Conservation (phyloP, 2,329 filamentous ascomycete species). For the Pseudogymnoascus sp. region DNA sequence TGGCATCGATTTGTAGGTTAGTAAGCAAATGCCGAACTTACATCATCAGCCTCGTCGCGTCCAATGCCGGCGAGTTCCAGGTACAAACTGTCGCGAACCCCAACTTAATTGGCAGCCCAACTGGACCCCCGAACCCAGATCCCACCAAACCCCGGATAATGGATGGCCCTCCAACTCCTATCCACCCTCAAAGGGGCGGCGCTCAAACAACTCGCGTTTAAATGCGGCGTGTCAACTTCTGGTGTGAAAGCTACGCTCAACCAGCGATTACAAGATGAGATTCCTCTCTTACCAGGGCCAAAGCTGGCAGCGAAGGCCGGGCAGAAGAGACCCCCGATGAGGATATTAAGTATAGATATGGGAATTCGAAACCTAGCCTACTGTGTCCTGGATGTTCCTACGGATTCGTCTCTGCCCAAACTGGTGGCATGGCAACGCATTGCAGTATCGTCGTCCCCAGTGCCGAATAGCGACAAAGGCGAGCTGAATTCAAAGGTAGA, state of each 20-base stretch:
- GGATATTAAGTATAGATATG: slow-evolving; percentile 74
- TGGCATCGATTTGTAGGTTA: neutral
- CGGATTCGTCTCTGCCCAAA: slow-evolving; percentile 17
- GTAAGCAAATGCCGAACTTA: slow-evolving; percentile 3
- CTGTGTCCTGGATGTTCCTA: slow-evolving; percentile 44
- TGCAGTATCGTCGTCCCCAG: slow-evolving; percentile 29
- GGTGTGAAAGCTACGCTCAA: slow-evolving; percentile 51
- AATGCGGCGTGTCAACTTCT: slow-evolving; percentile 48
- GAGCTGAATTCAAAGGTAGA: slow-evolving; percentile 13
- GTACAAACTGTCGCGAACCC: neutral
- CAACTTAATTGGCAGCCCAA: neutral
- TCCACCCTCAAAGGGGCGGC: slow-evolving; percentile 40
- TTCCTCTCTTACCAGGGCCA: slow-evolving; percentile 16
- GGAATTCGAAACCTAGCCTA: slow-evolving; percentile 75
- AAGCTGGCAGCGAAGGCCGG: neutral
- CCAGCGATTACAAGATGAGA: slow-evolving; percentile 39
- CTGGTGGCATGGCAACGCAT: slow-evolving; percentile 34
- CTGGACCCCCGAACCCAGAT: slow-evolving; percentile 1
- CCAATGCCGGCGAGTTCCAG: neutral
- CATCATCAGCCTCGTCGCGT: slow-evolving; percentile 3
- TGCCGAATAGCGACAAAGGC: slow-evolving; percentile 18
- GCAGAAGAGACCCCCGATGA: slow-evolving; percentile 24
- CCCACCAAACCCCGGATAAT: slow-evolving; percentile 17
- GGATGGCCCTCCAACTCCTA: slow-evolving; percentile 26
- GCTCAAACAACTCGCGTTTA: slow-evolving; percentile 50